Conservation (phyloP, 306 rosid species). For the Fragaria vesca region DNA sequence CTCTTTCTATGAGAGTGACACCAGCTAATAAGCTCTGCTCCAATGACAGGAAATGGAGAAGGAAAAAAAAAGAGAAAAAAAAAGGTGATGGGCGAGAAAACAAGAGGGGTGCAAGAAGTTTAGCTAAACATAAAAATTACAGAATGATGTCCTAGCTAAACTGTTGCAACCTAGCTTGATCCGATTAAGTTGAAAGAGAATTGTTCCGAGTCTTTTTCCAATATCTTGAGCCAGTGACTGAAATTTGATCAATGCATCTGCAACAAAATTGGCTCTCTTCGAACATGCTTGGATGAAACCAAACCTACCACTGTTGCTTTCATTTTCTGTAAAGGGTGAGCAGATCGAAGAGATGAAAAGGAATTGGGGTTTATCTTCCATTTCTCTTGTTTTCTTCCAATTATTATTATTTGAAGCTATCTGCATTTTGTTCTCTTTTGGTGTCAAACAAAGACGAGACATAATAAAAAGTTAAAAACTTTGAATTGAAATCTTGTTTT, state of each 20-base stretch:
- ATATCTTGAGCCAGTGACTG: neutral
- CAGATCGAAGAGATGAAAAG: slow-evolving; percentile 19
- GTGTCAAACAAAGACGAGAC: slow-evolving; percentile 71
- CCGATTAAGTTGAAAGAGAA: neutral
- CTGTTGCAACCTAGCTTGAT: neutral
- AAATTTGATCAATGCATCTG: neutral
- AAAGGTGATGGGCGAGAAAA: neutral
- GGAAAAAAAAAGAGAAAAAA: neutral
- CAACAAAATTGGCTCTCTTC: neutral
- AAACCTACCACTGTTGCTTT: slow-evolving; percentile 19
- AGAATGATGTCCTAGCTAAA: neutral
- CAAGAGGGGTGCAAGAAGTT: neutral
- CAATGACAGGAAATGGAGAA: neutral
- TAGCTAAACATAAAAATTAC: neutral
- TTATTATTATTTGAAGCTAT: neutral
- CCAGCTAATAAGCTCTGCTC: neutral
- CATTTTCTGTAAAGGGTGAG: slow-evolving; percentile 20
- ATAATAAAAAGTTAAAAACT: slow-evolving; percentile 39
- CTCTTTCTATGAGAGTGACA: slow-evolving; percentile 24
- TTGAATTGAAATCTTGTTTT: slow-evolving; percentile 42
- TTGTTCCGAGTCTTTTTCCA: neutral
- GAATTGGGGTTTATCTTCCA: slow-evolving; percentile 20
- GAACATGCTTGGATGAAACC: slow-evolving; percentile 25
- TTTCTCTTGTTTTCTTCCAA: slow-evolving; percentile 16
- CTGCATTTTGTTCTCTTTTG: slow-evolving; percentile 25